Evolutionary conservation across 257 asterid genomes (phyloP).

Genomic region (Cynanchum wilfordii): DNA sequence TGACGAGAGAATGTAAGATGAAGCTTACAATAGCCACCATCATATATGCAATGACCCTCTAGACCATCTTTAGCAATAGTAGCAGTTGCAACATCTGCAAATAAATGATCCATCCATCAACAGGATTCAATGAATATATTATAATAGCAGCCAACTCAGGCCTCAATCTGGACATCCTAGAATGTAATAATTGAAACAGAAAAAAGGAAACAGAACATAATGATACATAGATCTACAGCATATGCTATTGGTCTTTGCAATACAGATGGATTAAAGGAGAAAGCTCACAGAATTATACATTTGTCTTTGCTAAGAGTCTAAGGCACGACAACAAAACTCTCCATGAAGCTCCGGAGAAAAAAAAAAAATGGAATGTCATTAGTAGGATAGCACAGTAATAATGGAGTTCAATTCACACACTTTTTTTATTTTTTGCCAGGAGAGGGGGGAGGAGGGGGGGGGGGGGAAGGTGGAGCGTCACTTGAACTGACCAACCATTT

Average conservation of each 20-base stretch:
- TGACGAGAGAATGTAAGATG: constrained; percentile 96
- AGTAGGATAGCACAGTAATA: not conserved
- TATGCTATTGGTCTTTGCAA: not conserved
- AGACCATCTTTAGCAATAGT: constrained; percentile 66
- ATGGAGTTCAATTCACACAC: not conserved
- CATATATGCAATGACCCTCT: constrained; percentile 94
- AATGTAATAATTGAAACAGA: not conserved
- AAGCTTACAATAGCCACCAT: constrained; percentile 98
- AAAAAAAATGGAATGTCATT: not conserved
- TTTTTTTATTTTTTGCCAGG: not conserved
- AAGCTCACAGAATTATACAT: not conserved
- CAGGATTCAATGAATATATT: constrained; percentile 1
- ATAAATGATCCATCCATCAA: constrained; percentile 14
- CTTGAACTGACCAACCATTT: not conserved
- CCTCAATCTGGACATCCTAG: not conserved
- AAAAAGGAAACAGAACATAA: not conserved
- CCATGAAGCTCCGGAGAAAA: not conserved
- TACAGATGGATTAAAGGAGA: not conserved
- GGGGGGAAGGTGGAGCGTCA: not conserved
- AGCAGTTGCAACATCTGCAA: constrained; percentile 64
- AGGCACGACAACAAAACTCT: not conserved
- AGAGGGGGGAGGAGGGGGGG: not conserved
- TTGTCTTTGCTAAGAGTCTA: not conserved
- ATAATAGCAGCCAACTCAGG: not conserved
- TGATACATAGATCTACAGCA: not conserved